phyloP scores from a whole-genome alignment of 176 grass and related monocot genomes.

The Eleusine coracana region DNA sequence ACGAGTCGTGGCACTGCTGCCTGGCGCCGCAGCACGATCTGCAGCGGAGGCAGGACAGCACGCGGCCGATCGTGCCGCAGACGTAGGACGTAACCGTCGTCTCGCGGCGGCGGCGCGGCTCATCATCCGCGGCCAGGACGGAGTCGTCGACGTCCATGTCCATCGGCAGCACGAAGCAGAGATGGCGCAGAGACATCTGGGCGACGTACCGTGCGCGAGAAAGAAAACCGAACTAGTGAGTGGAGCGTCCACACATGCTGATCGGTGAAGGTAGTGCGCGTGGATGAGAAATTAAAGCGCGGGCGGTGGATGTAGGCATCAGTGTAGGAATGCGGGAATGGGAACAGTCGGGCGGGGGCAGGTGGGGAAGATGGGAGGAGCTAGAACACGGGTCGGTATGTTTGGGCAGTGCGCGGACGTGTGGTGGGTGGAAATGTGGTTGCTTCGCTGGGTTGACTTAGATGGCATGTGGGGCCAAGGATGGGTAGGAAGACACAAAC shows the following conservation, averaged over 20 bases:
- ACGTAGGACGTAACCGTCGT: conserved; percentile 7
- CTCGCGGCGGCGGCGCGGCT: neutral
- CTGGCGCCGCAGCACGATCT: neutral
- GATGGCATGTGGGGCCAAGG: neutral
- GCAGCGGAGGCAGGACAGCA: conserved; percentile 31
- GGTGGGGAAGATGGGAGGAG: conserved; percentile 2
- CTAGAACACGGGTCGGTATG: neutral
- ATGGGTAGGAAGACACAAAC: no score
- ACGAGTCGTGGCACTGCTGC: conserved; percentile 22
- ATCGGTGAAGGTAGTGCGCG: neutral
- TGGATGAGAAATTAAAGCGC: neutral
- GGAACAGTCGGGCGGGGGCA: neutral
- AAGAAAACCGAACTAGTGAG: neutral
- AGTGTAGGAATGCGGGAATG: neutral
- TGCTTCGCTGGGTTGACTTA: conserved; percentile 36
- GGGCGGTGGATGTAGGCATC: conserved; percentile 16
- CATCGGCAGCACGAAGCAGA: conserved; percentile 51
- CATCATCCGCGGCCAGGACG: neutral
- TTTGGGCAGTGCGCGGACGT: neutral
- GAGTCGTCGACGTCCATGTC: conserved; percentile 46
- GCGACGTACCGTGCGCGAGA: neutral
- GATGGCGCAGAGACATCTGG: conserved; percentile 37
- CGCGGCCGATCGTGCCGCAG: neutral
- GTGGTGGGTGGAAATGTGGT: conserved; percentile 17
- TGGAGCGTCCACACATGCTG: conserved; percentile 24